Evolutionary conservation across 2,329 filamentous ascomycete genomes (phyloP), one percentile per base, ranked within the genome.

Genomic region (Aspergillus candidus): DNA sequence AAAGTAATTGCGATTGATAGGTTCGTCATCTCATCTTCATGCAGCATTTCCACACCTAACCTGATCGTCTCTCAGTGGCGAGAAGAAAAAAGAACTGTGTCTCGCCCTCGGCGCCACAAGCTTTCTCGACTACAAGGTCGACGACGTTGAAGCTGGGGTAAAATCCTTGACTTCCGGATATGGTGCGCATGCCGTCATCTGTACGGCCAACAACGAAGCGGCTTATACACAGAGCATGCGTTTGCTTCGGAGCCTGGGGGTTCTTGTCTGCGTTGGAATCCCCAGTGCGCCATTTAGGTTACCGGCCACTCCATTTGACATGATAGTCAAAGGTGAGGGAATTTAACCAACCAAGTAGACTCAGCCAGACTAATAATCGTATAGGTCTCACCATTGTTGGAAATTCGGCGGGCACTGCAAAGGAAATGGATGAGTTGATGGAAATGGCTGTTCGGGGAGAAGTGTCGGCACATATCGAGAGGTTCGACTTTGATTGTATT

Each of bases 201-300:
- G 70, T 34, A 68, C 70, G 0, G 71, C 71, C 2, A 72, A 72
- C n/a, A 64, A 61, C 15, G 69, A 72, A 43, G 56, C 58, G 12
- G 70, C 71, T 8, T 74, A 74, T 48, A 53, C 57, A 27, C 69
- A 72, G 44, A 71, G 69, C 30, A 63, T 71, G 43, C 59, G 63
- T 10, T 60, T 74, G 35, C 58, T 72, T n/a, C 62, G 71, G 8
- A 67, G 67, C 6, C 61, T 67, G n/a, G 72, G 72, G 0, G 71
- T 72, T 0, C 61, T 74, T 31, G 71, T 74, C 1, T 74, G 71
- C 30, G 70, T 74, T 4, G 72, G 72, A 1, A 61, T 74, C 32
- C 72, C 72, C 8, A 70, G 65, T 37, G 55, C 61, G 4, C 63
- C 62, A 3, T 73, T 70, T 48, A 63, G 64, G 50, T 59, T 74